phyloP scores from a whole-genome alignment of 352 stramenopile genomes.

The Globisporangium spinosum region DNA sequence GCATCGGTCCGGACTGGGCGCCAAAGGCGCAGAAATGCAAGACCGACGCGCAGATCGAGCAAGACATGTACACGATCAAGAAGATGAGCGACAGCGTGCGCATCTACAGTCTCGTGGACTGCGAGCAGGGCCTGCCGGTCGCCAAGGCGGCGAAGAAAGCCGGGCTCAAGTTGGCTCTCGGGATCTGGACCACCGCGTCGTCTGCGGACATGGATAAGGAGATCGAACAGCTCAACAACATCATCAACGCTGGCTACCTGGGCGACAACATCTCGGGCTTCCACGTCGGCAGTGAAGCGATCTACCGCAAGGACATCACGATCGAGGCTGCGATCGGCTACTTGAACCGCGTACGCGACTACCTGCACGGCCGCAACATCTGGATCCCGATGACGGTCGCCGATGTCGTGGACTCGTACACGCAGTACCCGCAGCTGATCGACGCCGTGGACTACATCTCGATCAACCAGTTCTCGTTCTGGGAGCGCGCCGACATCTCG shows the following conservation, averaged over 20 bases:
- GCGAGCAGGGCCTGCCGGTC: constrained; percentile 40
- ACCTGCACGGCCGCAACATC: constrained; percentile 34
- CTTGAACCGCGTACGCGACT: constrained; percentile 55
- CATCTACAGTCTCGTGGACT: constrained; percentile 67
- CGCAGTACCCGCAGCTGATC: constrained; percentile 50
- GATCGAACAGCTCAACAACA: constrained; percentile 34
- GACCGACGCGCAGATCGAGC: constrained; percentile 31
- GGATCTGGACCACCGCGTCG: constrained; percentile 53
- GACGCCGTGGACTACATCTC: constrained; percentile 64
- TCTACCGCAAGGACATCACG: constrained; percentile 63
- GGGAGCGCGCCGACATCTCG: constrained; percentile 46
- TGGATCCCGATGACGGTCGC: constrained; percentile 62
- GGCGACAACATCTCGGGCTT: constrained; percentile 49
- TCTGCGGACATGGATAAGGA: constrained; percentile 41
- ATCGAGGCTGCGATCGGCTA: constrained; percentile 47
- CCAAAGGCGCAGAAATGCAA: constrained; percentile 44
- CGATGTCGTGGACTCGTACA: constrained; percentile 70
- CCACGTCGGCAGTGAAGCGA: constrained; percentile 60
- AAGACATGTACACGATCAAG: constrained; percentile 54
- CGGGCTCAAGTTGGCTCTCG: constrained; percentile 52
- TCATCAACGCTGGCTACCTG: constrained; percentile 41
- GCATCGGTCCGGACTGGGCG: constrained; percentile 51
- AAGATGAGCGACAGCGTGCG: constrained; percentile 47
- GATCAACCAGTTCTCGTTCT: constrained; percentile 82
- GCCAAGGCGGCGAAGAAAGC: constrained; percentile 41